Evolutionary conservation across 31 red algal genomes (phyloP), one percentile per base, ranked within the genome.

Genomic region (Endocladia muricata): DNA sequence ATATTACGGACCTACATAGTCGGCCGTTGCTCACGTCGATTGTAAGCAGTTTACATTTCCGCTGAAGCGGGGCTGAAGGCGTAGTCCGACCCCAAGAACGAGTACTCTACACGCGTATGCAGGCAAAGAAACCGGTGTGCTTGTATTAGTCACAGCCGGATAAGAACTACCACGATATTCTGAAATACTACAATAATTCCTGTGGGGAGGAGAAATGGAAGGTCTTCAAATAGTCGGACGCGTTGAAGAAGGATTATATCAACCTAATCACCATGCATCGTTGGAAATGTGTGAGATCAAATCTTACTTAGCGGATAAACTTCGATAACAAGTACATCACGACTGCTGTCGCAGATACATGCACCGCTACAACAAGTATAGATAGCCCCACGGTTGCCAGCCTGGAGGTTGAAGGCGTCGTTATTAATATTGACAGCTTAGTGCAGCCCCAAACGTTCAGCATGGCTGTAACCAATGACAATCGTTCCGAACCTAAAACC

Each of bases 121-220:
- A 67, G 61, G 33, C n/a, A n/a, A n/a, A 67, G 25, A 28, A 32
- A 36, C 47, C 79, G 29, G 35, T 73, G 21, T 83, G 52, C 35
- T 19, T 72, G 0, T 73, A 34, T 51, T 36, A 83, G 49, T 6
- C 72, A 42, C 79, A 83, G n/a, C 11, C 26, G 11, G 32, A 58
- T 11, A 83, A 83, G 41, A 56, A 68, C 22, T 19, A 73, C 26
- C 79, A 68, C 38, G 67, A 73, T 35, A 63, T 73, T 41, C 44
- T 83, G 5, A 17, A 38, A 21, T 4, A 38, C 35, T 70, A 36
- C 68, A 73, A 21, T 9, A 0, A 51, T 19, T 73, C 19, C 32
- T 42, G 4, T 3, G 52, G 52, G 6, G 44, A 54, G 3, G 68
- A 55, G 22, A 73, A 73, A 7, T 37, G 52, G 0, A 5, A 21